phyloP scores from a whole-genome alignment of 495 filamentous ascomycete species.

The Penicillium bovifimosum region DNA sequence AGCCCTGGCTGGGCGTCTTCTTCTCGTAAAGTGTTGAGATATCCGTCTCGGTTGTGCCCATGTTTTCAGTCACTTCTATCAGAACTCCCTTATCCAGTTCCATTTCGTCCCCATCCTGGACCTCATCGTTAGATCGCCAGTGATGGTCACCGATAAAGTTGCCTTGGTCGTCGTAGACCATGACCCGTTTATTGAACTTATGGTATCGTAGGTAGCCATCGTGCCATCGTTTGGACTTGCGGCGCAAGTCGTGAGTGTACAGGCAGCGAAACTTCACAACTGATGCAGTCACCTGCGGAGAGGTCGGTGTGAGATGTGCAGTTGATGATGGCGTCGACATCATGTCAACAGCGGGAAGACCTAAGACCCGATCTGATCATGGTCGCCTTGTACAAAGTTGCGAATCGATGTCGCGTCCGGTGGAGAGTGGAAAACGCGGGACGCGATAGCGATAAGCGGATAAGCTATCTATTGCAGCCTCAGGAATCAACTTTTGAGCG shows the following conservation, averaged over 20 bases:
- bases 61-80: conserved; percentile 70
- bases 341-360: not conserved
- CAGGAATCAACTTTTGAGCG: not conserved
- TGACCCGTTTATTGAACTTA: conserved; percentile 83
- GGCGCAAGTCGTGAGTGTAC: conserved; percentile 75
- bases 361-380: not conserved
- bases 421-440: not conserved
- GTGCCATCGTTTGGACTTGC: conserved; percentile 89
- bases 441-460: not conserved
- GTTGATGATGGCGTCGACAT: conserved; percentile 33
- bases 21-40: conserved; percentile 67
- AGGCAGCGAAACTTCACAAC: conserved; percentile 79
- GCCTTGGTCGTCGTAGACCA: conserved; percentile 79
- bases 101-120: conserved; percentile 76
- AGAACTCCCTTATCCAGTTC: conserved; percentile 70
- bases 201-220: conserved; percentile 86
- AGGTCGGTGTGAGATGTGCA: conserved; percentile 24
- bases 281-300: conserved; percentile 60
- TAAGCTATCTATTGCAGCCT: not conserved
- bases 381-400: not conserved
- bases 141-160: conserved; percentile 83
- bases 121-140: conserved; percentile 59
- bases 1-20: conserved; percentile 32
- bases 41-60: conserved; percentile 70
- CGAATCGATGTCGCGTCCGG: not conserved